Conservation (phyloP, 2,329 filamentous ascomycete genomes). For the Mycocentrospora acerina region DNA sequence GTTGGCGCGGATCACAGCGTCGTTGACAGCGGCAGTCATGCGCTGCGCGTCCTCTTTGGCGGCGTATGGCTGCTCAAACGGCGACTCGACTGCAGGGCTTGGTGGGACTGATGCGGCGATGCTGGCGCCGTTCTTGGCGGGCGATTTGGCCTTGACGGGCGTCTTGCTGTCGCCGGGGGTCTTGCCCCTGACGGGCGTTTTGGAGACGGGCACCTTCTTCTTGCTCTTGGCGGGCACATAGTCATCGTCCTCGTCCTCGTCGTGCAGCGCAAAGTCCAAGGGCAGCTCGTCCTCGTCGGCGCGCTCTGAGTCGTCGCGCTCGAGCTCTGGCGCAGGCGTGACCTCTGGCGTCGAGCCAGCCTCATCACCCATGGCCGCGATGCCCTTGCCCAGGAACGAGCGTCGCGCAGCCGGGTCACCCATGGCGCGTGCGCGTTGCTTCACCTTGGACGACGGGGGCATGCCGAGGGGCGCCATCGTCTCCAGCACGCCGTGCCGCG, state of each 20-base stretch:
- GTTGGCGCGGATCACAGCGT: constrained; percentile 45
- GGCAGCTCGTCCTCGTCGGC: constrained; percentile 41
- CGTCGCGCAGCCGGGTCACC: constrained; percentile 40
- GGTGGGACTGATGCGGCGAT: constrained; percentile 17
- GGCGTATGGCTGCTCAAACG: constrained; percentile 12
- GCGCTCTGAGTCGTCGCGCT: constrained; percentile 43
- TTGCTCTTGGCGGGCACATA: constrained; percentile 43
- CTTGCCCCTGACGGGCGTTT: constrained; percentile 40
- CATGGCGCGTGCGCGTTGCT: constrained; percentile 54
- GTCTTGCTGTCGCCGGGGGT: constrained; percentile 37
- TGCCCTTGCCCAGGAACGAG: constrained; percentile 46
- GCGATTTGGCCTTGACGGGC: constrained; percentile 27
- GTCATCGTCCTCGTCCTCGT: constrained; percentile 52
- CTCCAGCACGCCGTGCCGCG: constrained; percentile 74
- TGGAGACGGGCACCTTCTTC: constrained; percentile 32
- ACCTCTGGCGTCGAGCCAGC: constrained; percentile 50
- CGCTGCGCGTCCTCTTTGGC: constrained; percentile 23
- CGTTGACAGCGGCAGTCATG: constrained; percentile 43
- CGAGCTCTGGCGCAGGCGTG: constrained; percentile 42
- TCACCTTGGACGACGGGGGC: constrained; percentile 64
- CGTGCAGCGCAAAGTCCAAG: constrained; percentile 29
- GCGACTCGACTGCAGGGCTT: constrained; percentile 17
- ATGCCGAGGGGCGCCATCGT: constrained; percentile 81
- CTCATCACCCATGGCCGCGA: constrained; percentile 40
- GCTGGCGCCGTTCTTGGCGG: constrained; percentile 26